phyloP scores from a whole-genome alignment of 164 flowering plant species.

The Brasenia schreberi region DNA sequence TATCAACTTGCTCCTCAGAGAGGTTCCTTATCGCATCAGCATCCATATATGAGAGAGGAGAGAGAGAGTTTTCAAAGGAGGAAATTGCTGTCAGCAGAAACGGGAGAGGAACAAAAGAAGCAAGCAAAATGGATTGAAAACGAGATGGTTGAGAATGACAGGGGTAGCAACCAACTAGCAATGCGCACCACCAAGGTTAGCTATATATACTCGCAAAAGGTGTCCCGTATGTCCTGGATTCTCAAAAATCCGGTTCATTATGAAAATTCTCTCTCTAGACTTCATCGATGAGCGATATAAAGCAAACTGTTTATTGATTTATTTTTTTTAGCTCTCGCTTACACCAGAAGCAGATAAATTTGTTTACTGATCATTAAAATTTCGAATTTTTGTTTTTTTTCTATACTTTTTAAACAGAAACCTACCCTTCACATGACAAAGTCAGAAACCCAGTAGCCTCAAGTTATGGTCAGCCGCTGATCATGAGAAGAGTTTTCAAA shows the following conservation, averaged over 20 bases:
- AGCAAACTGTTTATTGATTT: no score
- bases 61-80: conserved; percentile 3
- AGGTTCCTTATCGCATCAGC: conserved; percentile 14
- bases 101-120: conserved; percentile 5
- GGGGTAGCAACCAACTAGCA: background rate
- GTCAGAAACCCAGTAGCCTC: background rate
- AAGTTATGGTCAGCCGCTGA: background rate
- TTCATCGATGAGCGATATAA: no score
- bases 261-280: no score
- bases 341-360: background rate
- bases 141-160: conserved; percentile 1
- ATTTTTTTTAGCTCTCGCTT: background rate
- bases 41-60: conserved; percentile 13
- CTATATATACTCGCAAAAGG: conserved; percentile 11
- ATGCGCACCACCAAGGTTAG: conserved; percentile 2
- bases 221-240: background rate
- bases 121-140: conserved; percentile 8
- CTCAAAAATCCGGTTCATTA: no score
- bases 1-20: conserved; percentile 39
- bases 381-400: no score
- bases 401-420: background rate
- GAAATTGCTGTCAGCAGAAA: background rate
- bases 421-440: background rate
- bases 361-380: no score
- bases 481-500: background rate